Conservation (phyloP, 1,284 basidiomycete genomes). For the Ganoderma sinense region DNA sequence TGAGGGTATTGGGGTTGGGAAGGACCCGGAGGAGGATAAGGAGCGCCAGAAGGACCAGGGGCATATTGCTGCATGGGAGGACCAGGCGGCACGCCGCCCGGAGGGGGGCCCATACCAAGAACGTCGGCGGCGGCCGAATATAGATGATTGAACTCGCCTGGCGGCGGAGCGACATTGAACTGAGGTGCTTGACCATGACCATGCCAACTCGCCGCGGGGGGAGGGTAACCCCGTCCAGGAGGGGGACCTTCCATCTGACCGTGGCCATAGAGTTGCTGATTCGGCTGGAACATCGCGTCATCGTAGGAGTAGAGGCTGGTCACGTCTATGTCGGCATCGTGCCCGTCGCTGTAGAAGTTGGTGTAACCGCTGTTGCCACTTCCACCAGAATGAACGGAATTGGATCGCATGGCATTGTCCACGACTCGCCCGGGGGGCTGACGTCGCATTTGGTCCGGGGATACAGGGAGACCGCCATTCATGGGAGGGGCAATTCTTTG, state of each 20-base stretch:
- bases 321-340: conserved; percentile 38
- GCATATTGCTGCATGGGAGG: conserved; percentile 27
- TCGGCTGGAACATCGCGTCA: conserved; percentile 32
- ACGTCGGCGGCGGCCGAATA: conserved; percentile 83
- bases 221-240: conserved; percentile 39
- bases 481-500: conserved; percentile 34
- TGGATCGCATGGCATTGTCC: conserved; percentile 28
- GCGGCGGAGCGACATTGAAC: conserved; percentile 36
- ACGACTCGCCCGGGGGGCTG: conserved; percentile 31
- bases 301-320: conserved; percentile 47
- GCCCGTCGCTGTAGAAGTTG: conserved; percentile 35
- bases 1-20: conserved; percentile 28
- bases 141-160: conserved; percentile 58
- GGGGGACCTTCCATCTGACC: conserved; percentile 25
- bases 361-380: conserved; percentile 37
- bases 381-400: conserved; percentile 39
- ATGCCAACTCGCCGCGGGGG: conserved; percentile 43
- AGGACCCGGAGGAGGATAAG: conserved; percentile 28
- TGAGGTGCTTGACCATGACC: conserved; percentile 45
- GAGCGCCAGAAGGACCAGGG: conserved; percentile 22
- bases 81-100: conserved; percentile 35
- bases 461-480: conserved; percentile 31
- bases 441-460: conserved; percentile 34
- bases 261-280: conserved; percentile 25
- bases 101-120: conserved; percentile 75